A percentile compares a stretch with the other conserved stretches of the same genome.
These are phyloP conservation scores for Zea mays DNA, from an alignment of 176 grass and related monocot genomes.

Conservation along the genomic window Zm-B73-REFERENCE-NAM-5.0 NC_050100.1:186168001-186168500, in stretches of 20 bases:
- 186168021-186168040: too few relatives aligned
- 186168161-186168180: too few relatives aligned
- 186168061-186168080: too few relatives aligned
- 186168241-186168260: not conserved
- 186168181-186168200: not conserved
- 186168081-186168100: too few relatives aligned
- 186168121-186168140: too few relatives aligned
- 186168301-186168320: slow-evolving; percentile 17
- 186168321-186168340: not conserved
- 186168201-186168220: not conserved
- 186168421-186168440: slow-evolving; percentile 31
- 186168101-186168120: too few relatives aligned
- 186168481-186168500: not conserved
- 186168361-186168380: not conserved
- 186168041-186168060: too few relatives aligned
- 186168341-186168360: not conserved
- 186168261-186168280: not conserved
- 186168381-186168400: slow-evolving; percentile 14
- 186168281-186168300: slow-evolving; percentile 18
- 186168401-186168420: slow-evolving; percentile 19
- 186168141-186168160: too few relatives aligned
- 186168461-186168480: not conserved
- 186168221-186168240: not conserved
- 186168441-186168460: slow-evolving; percentile 9
- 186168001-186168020: too few relatives aligned